phyloP scores from a whole-genome alignment of 2,329 filamentous ascomycete genomes.

The Aspergillus texensis region DNA sequence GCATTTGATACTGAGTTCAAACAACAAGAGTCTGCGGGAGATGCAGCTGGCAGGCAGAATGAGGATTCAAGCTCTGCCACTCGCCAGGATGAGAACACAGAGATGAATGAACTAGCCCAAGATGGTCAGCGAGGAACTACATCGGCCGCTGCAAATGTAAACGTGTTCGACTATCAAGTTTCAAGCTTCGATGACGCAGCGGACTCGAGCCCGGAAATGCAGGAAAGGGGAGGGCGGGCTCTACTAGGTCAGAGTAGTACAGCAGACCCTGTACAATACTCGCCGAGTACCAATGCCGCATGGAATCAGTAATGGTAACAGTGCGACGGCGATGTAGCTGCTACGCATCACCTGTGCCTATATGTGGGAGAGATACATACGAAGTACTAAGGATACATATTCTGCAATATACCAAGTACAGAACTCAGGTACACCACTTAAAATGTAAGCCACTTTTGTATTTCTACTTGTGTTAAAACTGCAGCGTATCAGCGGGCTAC shows the following conservation, averaged over 20 bases:
- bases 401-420: not conserved
- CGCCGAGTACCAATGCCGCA: conserved; percentile 4
- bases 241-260: conserved; percentile 25
- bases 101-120: not conserved
- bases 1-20: conserved; percentile 42
- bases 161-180: conserved; percentile 44
- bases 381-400: not conserved
- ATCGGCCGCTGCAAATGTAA: conserved; percentile 27
- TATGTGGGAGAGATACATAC: not conserved
- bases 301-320: not conserved
- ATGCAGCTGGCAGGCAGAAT: conserved; percentile 6
- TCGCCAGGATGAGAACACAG: not conserved
- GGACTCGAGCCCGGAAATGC: conserved; percentile 40
- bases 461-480: not conserved
- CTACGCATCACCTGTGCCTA: not conserved
- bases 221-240: conserved; percentile 34
- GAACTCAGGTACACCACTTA: not conserved
- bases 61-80: not conserved
- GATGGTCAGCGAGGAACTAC: conserved; percentile 4
- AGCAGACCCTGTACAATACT: conserved; percentile 12
- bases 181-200: conserved; percentile 39
- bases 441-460: not conserved
- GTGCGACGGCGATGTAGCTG: not conserved
- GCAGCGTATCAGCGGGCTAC: not conserved
- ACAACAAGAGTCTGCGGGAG: conserved; percentile 23